Base-by-base conservation (phyloP, 208 protist genomes). In the Trichomonas vaginalis region DNA sequence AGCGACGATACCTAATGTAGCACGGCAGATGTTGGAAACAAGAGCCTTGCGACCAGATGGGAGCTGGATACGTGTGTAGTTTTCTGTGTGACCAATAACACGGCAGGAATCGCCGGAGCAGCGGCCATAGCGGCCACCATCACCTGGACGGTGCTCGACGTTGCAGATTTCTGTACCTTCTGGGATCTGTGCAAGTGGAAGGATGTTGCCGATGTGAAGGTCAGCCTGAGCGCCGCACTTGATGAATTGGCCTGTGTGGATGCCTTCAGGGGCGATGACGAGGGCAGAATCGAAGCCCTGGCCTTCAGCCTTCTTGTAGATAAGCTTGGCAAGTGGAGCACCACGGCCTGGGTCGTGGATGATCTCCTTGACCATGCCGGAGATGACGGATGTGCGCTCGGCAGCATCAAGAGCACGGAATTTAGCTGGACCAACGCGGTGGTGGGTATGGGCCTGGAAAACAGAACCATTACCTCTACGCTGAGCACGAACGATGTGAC, bases 291-390 rank as follows among this genome's bases (percentile, higher is more conserved):
- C 97, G 46, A 92, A 45, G 8, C 45, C 40, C 23, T 48, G 49
- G 97, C 45, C 45, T n/a, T 51, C 86, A 51, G 86, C 97, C 97
- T 99, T 97, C 96, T 98, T 98, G 98, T 99, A 99, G 96, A 98
- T 96, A 96, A 99, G 98, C 95, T 97, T 96, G 86, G 99, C 99
- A 61, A 99, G 97, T 80, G 99, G 99, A 95, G 99, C 99, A 97
- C 99, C 99, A 98, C 99, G 98, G 87, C 99, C 99, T 83, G 99
- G 98, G 96, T 99, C 99, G 98, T 99, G 99, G 96, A 99, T 98
- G 97, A 99, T 99, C 70, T 98, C 49, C 39, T 70, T 97, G 56
- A 97, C 97, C n/a, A 98, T 87, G 86, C 98, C 98, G 95, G 98
- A 97, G 95, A 99, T 96, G 96, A 98, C 99, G 48, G 99, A 98